Evolutionary conservation across 495 filamentous ascomycete species (phyloP).

Genomic region (Cladorrhinum samala): DNA sequence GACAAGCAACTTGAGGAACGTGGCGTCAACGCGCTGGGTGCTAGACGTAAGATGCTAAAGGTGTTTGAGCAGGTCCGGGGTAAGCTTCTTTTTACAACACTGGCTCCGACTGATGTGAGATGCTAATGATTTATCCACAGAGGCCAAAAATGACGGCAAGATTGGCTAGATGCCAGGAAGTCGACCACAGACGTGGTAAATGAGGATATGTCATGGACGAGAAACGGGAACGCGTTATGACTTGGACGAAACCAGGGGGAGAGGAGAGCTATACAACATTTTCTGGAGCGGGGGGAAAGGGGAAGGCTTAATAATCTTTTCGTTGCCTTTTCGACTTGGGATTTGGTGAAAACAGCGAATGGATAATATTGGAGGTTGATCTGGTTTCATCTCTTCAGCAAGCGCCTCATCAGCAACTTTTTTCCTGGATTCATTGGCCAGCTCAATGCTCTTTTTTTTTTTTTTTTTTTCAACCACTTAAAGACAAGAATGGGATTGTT

Average conservation of each 20-base stretch:
- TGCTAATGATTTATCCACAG: constrained; percentile 15
- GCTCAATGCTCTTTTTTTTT: no score
- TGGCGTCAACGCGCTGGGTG: constrained; percentile 92
- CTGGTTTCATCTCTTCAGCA: not conserved
- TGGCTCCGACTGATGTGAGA: not conserved
- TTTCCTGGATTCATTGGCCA: not conserved
- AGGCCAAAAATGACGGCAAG: constrained; percentile 43
- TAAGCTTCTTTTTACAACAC: constrained; percentile 18
- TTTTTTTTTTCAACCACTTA: not conserved
- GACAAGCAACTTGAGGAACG: constrained; percentile 90
- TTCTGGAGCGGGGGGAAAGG: not conserved
- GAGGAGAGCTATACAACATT: not conserved
- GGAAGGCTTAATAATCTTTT: not conserved
- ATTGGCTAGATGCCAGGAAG: constrained; percentile 26
- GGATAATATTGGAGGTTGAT: not conserved
- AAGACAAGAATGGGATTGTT: not conserved
- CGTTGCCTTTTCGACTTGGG: not conserved
- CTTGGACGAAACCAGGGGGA: not conserved
- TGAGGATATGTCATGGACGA: no score
- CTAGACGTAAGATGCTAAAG: constrained; percentile 97
- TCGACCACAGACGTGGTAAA: not conserved
- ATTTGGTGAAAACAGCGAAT: not conserved
- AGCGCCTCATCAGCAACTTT: not conserved
- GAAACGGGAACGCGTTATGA: not conserved
- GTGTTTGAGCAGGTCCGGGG: constrained; percentile 94